Percentiles rank a stretch among this genome's conserved stretches.
phyloP scores from a whole-genome alignment of 371 early-diverging fungal species.

The Cokeromyces recurvatus region DNA sequence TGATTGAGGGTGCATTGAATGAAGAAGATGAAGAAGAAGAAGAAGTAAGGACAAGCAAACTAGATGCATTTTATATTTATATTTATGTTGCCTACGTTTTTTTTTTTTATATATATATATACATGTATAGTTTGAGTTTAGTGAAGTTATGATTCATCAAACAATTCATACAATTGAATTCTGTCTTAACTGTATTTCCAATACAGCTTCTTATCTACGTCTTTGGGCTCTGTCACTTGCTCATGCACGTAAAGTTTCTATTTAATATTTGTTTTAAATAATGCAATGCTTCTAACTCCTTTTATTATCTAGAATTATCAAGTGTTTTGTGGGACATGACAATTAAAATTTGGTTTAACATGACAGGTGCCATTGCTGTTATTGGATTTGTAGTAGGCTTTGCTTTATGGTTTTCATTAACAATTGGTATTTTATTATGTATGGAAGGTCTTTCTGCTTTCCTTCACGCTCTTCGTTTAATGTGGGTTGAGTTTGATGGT shows the following conservation, averaged over 20 bases:
- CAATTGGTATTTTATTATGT: constrained; percentile 83
- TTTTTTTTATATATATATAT: constrained; percentile 30
- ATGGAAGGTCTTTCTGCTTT: constrained; percentile 99
- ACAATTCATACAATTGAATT: constrained; percentile 99
- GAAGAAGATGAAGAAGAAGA: constrained; percentile 54
- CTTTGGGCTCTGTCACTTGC: constrained; percentile 99
- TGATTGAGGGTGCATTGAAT: constrained; percentile 18
- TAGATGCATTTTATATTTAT: not conserved
- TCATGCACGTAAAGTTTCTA: constrained; percentile 79
- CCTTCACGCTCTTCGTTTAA: constrained; percentile 98
- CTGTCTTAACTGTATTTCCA: constrained; percentile 96
- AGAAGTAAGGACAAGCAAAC: too few species aligned
- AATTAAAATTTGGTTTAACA: constrained; percentile 60
- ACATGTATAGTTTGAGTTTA: constrained; percentile 96
- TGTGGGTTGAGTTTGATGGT: constrained; percentile 99
- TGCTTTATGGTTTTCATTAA: constrained; percentile 78
- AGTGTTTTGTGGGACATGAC: constrained; percentile 98
- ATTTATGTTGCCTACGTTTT: not conserved
- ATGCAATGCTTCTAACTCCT: not conserved
- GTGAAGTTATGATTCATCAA: constrained; percentile 94
- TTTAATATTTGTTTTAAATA: not conserved
- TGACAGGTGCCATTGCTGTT: constrained; percentile 46
- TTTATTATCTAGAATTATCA: constrained; percentile 71
- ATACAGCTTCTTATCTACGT: constrained; percentile 99
- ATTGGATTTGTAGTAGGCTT: constrained; percentile 71